A percentile compares a stretch with the other conserved stretches of the same genome.
phyloP scores from a whole-genome alignment of 192 early-diverging fungal genomes.

The Lobosporangium transversale region DNA sequence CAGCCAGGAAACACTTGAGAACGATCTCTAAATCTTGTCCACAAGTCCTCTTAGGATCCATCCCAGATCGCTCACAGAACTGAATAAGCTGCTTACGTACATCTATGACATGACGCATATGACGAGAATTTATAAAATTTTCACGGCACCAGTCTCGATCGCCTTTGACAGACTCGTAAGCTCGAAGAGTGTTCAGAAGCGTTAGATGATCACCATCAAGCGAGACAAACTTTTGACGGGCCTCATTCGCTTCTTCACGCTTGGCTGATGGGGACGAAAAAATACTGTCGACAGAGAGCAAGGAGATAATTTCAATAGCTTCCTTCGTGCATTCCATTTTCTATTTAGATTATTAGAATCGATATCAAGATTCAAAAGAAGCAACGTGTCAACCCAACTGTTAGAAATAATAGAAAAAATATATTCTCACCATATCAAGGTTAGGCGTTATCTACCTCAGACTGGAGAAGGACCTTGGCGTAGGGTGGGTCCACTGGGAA shows the following conservation, averaged over 20 bases:
- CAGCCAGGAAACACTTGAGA: slow-evolving; percentile 86
- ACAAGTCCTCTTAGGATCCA: slow-evolving; percentile 70
- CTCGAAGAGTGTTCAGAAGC: slow-evolving; percentile 83
- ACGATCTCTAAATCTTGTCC: slow-evolving; percentile 80
- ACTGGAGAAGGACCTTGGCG: slow-evolving; percentile 89
- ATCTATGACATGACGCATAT: slow-evolving; percentile 87
- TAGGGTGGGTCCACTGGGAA: slow-evolving; percentile 93
- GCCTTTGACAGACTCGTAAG: slow-evolving; percentile 80
- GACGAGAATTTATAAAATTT: slow-evolving; percentile 90
- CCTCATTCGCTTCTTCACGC: slow-evolving; percentile 84
- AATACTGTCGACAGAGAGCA: slow-evolving; percentile 92
- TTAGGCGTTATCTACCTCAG: slow-evolving; percentile 57
- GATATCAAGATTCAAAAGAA: not conserved
- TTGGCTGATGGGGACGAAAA: slow-evolving; percentile 91
- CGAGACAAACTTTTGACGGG: slow-evolving; percentile 82
- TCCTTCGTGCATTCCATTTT: slow-evolving; percentile 84
- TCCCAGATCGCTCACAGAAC: slow-evolving; percentile 76
- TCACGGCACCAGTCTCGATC: slow-evolving; percentile 90
- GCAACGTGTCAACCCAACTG: slow-evolving; percentile 1
- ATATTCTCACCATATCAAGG: not conserved
- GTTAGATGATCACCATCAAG: slow-evolving; percentile 96
- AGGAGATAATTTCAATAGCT: slow-evolving; percentile 86
- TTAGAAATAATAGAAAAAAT: not conserved
- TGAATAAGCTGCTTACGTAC: slow-evolving; percentile 87
- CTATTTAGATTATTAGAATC: slow-evolving; percentile 24